Percentiles rank a stretch among this genome's conserved stretches.
Conservation (phyloP, 257 asterid species). For the Solanum neorickii region DNA sequence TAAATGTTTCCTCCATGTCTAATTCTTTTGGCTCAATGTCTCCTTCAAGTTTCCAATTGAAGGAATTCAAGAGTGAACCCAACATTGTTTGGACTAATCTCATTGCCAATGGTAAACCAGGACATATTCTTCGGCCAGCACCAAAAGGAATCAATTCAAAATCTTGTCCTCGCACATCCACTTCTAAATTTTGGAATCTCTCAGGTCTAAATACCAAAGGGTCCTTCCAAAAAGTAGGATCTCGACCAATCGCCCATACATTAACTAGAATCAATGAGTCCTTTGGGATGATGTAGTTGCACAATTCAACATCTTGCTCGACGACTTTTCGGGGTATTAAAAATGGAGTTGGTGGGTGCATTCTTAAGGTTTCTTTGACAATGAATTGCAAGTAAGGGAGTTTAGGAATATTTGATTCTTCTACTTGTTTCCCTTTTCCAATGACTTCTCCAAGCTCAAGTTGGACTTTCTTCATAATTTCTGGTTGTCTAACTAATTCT, state of each 20-base stretch:
- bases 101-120: not conserved
- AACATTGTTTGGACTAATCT: not conserved
- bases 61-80: not conserved
- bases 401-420: not conserved
- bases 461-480: not conserved
- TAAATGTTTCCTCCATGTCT: not conserved
- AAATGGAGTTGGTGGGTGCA: not conserved
- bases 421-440: not conserved
- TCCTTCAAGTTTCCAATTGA: not conserved
- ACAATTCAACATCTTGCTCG: not conserved
- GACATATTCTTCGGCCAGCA: not conserved
- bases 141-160: not conserved
- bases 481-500: not conserved
- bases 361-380: not conserved
- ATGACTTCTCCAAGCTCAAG: not conserved
- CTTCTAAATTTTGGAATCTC: not conserved
- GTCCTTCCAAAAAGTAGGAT: not conserved
- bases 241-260: not conserved
- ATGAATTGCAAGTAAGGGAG: too few relatives aligned
- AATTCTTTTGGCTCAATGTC: not conserved
- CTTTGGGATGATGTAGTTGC: not conserved
- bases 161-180: not conserved
- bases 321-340: not conserved
- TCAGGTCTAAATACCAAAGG: not conserved
- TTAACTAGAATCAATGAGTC: too few relatives aligned